Percentiles rank a stretch among this genome's conserved stretches.
phyloP scores from a whole-genome alignment of 257 asterid genomes.

The Cynanchum wilfordii region DNA sequence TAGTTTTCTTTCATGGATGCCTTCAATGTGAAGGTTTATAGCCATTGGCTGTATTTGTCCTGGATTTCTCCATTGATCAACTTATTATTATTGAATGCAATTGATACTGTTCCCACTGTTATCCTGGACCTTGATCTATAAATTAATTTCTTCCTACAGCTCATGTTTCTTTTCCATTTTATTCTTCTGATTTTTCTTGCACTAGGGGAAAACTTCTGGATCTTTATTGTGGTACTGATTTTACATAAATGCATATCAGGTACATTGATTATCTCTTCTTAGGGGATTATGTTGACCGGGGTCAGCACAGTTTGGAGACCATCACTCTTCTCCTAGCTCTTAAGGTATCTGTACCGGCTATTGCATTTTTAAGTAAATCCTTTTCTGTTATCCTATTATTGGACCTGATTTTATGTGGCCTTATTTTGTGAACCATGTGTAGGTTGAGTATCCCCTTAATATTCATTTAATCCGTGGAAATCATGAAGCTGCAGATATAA shows the following conservation, averaged over 20 bases:
- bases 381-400: slow-evolving; percentile 8
- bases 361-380: slow-evolving; percentile 13
- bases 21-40: neutral
- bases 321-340: slow-evolving; percentile 91
- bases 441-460: slow-evolving; percentile 89
- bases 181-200: neutral
- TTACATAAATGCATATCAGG: slow-evolving; percentile 41
- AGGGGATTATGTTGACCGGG: slow-evolving; percentile 99
- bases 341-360: slow-evolving; percentile 49
- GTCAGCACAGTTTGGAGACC: slow-evolving; percentile 97
- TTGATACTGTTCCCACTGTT: neutral
- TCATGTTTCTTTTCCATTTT: neutral
- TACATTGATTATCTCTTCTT: slow-evolving; percentile 94
- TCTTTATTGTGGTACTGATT: slow-evolving; percentile 22
- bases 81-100: neutral
- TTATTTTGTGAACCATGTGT: slow-evolving; percentile 20
- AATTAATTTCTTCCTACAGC: neutral
- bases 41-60: neutral
- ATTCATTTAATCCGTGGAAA: slow-evolving; percentile 95
- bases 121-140: neutral
- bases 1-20: too few relatives aligned
- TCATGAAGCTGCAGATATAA: slow-evolving; percentile 99
- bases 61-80: neutral
- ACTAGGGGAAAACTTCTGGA: neutral
- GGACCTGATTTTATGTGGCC: slow-evolving; percentile 17